phyloP scores from a whole-genome alignment of 805 yeast genomes.

The Myxozyma melibiosi region DNA sequence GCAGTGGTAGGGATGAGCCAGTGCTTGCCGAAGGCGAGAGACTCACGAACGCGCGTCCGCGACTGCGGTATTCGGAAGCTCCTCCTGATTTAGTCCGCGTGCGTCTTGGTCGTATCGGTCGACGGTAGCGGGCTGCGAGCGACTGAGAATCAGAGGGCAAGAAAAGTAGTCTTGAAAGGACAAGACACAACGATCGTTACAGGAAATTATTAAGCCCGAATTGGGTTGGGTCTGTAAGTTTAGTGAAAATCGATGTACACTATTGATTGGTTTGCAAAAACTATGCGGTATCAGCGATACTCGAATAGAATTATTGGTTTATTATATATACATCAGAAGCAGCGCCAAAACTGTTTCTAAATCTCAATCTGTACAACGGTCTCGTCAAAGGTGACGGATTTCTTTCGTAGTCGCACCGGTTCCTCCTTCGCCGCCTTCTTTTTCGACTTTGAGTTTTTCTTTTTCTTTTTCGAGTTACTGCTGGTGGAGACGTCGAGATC shows the following conservation, averaged over 20 bases:
- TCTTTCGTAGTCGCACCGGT: slow-evolving; percentile 15
- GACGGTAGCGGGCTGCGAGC: not conserved
- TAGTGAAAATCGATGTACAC: too few species aligned
- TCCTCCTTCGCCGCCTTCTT: not conserved
- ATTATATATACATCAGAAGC: not conserved
- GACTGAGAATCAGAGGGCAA: not conserved
- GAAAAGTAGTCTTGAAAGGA: too few species aligned
- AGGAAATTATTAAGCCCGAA: too few species aligned
- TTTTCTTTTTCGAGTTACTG: not conserved
- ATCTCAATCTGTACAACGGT: slow-evolving; percentile 24
- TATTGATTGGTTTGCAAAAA: too few species aligned
- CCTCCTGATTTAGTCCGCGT: slow-evolving; percentile 15
- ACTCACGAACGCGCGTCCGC: slow-evolving; percentile 18
- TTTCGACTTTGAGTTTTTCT: slow-evolving; percentile 15
- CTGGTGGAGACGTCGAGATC: not conserved
- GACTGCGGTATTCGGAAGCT: slow-evolving; percentile 21
- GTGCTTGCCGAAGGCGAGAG: not conserved
- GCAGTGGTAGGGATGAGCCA: not conserved
- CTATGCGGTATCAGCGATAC: too few species aligned
- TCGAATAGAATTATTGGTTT: not conserved
- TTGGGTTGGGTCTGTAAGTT: too few species aligned
- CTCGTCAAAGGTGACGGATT: slow-evolving; percentile 28
- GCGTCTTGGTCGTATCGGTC: slow-evolving; percentile 1
- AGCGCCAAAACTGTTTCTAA: too few species aligned
- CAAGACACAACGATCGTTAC: too few species aligned